Base-by-base conservation (phyloP, 2,329 filamentous ascomycete genomes). In the Microdochium trichocladiopsis region DNA sequence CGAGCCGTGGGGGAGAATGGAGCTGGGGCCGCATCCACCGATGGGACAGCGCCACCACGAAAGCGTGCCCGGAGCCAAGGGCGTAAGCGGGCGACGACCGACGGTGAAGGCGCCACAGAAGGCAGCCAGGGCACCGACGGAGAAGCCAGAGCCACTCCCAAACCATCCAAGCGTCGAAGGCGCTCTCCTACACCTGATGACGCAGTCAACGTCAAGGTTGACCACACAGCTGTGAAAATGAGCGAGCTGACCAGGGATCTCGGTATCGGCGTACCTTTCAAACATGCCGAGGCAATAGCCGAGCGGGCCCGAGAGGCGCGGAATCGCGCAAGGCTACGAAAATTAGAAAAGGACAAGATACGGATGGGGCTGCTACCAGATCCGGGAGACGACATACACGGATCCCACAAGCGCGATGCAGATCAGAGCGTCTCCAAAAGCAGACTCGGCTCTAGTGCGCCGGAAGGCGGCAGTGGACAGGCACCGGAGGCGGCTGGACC, bases 241-340 rank as follows among this genome's bases (percentile, higher is more conserved):
- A 79, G 77, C 45, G 86, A 90, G 53, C 69, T 94, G 2, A 88
- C 83, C 49, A 81, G 78, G 55, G 86, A 90, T 61, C 72, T 87
- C 50, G 77, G 78, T 22, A 85, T 86, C 52, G 89, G 89, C 53
- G 88, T 87, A 65, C 84, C 86, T 54, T 92, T 90, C 52, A 85
- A 84, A 61, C 79, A 85, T 2, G 87, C 90, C 58, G 82, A 84
- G 60, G 83, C 87, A 61, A 84, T 94, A 60, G 81, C 83, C 43
- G 77, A 84, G 57, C 82, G 88, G 45, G 79, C 89, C 69, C 71
- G 78, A 50, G 71, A 75, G 51, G 60, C 61, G 25, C 63, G 64
- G 23, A 58, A 57, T 33, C 60, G 55, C 25, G 57, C 61, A 36
- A 71, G 70, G 51, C 60, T 57, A 71, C 74, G 47, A 72, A 79